Evolutionary conservation across 2,329 filamentous ascomycete genomes (phyloP), one percentile per base, ranked within the genome.

Genomic region (Colletotrichum limetticola): DNA sequence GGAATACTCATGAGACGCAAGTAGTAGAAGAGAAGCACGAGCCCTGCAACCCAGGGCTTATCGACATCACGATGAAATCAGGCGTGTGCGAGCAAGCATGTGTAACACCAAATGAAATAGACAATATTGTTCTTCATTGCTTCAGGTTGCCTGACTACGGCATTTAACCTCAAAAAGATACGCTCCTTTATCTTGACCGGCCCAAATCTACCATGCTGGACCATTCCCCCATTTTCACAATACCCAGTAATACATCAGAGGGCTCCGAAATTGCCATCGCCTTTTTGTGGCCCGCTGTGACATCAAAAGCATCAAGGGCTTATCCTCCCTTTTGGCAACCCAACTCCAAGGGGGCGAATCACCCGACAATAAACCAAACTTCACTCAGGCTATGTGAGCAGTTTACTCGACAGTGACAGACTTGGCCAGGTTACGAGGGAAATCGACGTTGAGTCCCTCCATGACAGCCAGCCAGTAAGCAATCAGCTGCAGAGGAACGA

Each of bases 391-490:
- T 19, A 4, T 14, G 19, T n/a, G 53, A 22, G 14, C 37, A 71
- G 67, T 81, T 88, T 96, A 99, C 91, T 99, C 97, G 78, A 99
- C 97, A 76, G 97, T 99, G 76, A 99, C 97, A 76, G 95, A 98
- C 91, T 99, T 99, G 84, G 97, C 97, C 86, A 99, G 87, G 88
- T 99, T 99, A 81, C 97, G 93, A 71, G 97, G 97, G 91, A 98
- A 98, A 83, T 99, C 97, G 74, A 99, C 97, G 83, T 99, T 98
- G 77, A 98, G 88, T 65, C 95, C 96, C 87, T 98, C 97, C 77
- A 93, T 93, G 79, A 99, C 96, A 67, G 97, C 97, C 76, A 99
- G 91, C 96, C 97, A 98, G 90, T 99, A 99, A 73, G 97, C 94
- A 87, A 99, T 98, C 79, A 99, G 90, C 88, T 99, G 97, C 80